Percentiles rank a stretch among this genome's conserved stretches.
Conservation (phyloP, 805 yeast species). For the Nakazawaea siamensis region DNA sequence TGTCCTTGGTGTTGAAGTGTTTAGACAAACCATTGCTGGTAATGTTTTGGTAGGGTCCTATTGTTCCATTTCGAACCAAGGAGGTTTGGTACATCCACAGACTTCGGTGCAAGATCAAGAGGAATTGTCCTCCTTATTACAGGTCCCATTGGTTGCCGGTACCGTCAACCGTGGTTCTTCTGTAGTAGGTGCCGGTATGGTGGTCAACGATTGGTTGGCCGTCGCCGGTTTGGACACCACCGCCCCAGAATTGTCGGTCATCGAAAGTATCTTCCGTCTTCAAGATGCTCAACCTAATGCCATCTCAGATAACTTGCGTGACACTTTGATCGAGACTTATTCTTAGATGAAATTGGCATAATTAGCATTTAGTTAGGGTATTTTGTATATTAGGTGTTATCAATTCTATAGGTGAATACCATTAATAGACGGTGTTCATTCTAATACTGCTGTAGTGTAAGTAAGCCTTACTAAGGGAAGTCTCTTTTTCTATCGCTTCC, state of each 20-base stretch:
- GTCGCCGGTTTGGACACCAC: conserved; percentile 97
- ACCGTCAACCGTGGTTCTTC: conserved; percentile 96
- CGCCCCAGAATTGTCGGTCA: conserved; percentile 95
- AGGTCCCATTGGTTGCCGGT: conserved; percentile 98
- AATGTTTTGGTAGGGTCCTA: conserved; percentile 96
- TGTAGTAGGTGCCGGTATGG: conserved; percentile 98
- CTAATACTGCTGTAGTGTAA: too few relatives aligned
- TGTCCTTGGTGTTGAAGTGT: conserved; percentile 96
- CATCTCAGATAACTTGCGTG: conserved; percentile 79
- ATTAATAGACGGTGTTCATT: too few relatives aligned
- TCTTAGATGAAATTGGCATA: conserved; percentile 48
- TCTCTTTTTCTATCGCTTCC: too few relatives aligned
- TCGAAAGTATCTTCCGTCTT: conserved; percentile 91
- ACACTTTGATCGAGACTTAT: conserved; percentile 87
- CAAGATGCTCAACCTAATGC: conserved; percentile 89
- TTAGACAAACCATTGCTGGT: conserved; percentile 98
- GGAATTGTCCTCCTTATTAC: conserved; percentile 89
- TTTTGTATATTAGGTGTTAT: too few relatives aligned
- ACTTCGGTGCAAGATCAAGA: conserved; percentile 97
- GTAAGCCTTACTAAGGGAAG: too few relatives aligned
- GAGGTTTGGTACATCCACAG: conserved; percentile 97
- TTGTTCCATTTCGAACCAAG: conserved; percentile 91
- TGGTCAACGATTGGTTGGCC: conserved; percentile 96
- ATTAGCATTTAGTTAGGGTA: neutral
- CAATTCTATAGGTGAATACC: too few relatives aligned